Evolutionary conservation across 371 early-diverging fungal genomes (phyloP), one percentile per base, ranked within the genome.

Genomic region (Mortierella sp.): DNA sequence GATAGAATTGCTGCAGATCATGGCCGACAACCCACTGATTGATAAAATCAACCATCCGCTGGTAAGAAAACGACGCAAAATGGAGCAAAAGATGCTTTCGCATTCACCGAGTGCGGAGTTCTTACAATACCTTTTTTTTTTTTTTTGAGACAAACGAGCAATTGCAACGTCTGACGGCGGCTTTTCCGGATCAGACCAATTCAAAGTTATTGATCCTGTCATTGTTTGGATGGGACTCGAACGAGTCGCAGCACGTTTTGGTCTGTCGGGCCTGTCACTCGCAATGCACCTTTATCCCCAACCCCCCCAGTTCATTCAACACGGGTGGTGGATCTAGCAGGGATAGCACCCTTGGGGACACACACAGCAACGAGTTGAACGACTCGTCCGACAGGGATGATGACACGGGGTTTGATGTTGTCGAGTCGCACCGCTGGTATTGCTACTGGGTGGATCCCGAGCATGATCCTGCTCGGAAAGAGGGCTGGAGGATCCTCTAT

Each of bases 391-490:
- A 34, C 7, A 34, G 34, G 61, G 51, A 61, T 2, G 59, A 65
- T n/a, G 67, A 62, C 7, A 19, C 52, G 0, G 57, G 56, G n/a
- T 74, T 76, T 45, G 66, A 76, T 51, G 63, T 62, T 28, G 46
- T 52, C 14, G 58, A 70, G 19, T 56, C 78, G 16, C 78, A 76
- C 46, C 60, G 61, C 45, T 70, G 71, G 70, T 76, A 76, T 39
- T 76, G 78, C 46, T 76, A 76, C 30, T 76, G 78, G 78, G 60
- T 76, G 10, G 58, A 76, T 49, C 51, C 71, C 6, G 54, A 57
- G 34, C 27, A 52, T 12, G 58, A 59, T 9, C 19, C 31, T 5
- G 41, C 9, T n/a, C 54, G 28, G 16, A 49, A 58, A 23, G 66
- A 39, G 31, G 78, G 78, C 2, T 76, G 78, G 78, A 66, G 41